Evolutionary conservation across 345 rosid genomes (phyloP), one percentile per base, ranked within the genome.

Genomic region (Hevea brasiliensis): DNA sequence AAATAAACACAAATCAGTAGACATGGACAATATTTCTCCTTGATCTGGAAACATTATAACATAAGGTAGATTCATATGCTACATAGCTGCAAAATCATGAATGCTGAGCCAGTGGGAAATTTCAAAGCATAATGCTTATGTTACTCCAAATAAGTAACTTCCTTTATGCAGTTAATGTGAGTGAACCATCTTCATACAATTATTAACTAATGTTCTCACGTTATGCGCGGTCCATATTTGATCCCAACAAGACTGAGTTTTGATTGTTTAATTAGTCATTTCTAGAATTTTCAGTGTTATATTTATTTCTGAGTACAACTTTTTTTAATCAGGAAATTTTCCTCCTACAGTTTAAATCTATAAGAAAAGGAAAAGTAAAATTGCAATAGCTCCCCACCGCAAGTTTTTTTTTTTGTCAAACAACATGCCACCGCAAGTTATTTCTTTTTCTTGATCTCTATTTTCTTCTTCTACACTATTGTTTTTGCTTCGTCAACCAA

Each of bases 1-100:
- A 70, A 77, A 35, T 60, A 72, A 72, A 61, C 1, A 24, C 53
- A 54, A 80, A 71, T 75, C 72, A 71, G 37, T 48, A 47, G 17
- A 32, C 18, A 74, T 23, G 64, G 27, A 23, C 53, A 23, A 67
- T 29, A n/a, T 8, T 45, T 72, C 54, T 67, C 37, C 37, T 57
- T 37, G 68, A 53, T 66, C 40, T 32, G 24, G 45, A 70, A 61
- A 69, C 61, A n/a, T 44, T 44, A 67, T 32, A 2, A 6, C 29
- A n/a, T 15, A 18, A 40, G 55, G 7, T 15, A 67, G 6, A 53
- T 65, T 72, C 17, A 67, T 54, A 24, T 18, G 4, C 29, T 18
- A 29, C 29, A 32, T 32, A 32, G 69, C 29, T 18, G 35, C 27
- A 58, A 9, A 35, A 47, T n/a, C 18, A 63, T 23, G 27, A 42